A percentile compares a stretch with the other conserved stretches of the same genome.
Evolutionary conservation across 2,329 filamentous ascomycete genomes (phyloP).

Genomic region (Aschersonia sp.): DNA sequence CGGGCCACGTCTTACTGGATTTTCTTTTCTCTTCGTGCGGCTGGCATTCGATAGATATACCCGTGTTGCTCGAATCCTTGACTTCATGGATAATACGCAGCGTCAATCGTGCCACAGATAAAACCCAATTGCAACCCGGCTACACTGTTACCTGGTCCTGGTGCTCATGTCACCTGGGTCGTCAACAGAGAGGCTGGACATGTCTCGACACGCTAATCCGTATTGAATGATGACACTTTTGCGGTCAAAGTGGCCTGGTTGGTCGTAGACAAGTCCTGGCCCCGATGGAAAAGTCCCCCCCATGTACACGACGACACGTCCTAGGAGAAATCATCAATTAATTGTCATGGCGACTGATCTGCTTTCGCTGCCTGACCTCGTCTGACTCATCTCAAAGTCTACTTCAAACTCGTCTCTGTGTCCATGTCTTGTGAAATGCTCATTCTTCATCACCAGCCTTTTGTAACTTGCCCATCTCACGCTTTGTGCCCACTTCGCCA

Average conservation of each 20-base stretch:
- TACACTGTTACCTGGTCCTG: slow-evolving; percentile 31
- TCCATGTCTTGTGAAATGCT: slow-evolving; percentile 2
- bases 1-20: background rate
- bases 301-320: background rate
- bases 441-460: slow-evolving; percentile 72
- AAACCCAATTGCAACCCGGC: slow-evolving; percentile 64
- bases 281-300: background rate
- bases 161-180: slow-evolving; percentile 14
- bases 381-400: background rate
- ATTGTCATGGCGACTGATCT: background rate
- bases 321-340: background rate
- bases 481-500: slow-evolving; percentile 82
- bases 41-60: slow-evolving; percentile 56
- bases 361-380: too few species aligned
- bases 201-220: background rate
- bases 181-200: slow-evolving; percentile 10
- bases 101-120: slow-evolving; percentile 71
- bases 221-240: background rate
- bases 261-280: background rate
- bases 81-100: slow-evolving; percentile 41
- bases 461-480: slow-evolving; percentile 86
- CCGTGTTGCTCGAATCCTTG: slow-evolving; percentile 66
- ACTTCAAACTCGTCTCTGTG: background rate
- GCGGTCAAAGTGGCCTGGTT: background rate
- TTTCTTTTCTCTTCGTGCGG: slow-evolving; percentile 52